Evolutionary conservation across 805 yeast genomes (phyloP).

Genomic region (Candida insectalens): DNA sequence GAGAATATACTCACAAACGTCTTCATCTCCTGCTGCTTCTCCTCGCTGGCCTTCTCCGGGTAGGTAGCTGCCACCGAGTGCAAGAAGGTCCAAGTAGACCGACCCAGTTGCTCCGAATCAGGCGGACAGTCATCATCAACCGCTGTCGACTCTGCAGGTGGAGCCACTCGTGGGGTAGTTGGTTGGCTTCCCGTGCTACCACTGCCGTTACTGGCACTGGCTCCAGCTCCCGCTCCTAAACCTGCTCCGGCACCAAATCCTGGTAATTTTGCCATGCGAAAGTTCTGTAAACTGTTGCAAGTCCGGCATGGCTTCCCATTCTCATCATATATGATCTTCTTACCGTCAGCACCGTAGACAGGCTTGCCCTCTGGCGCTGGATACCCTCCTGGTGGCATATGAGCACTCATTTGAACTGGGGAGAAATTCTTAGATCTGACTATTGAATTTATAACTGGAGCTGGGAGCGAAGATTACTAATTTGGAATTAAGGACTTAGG

Average conservation of each 20-base stretch:
- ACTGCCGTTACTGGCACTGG: slow-evolving; percentile 12
- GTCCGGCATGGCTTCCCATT: slow-evolving; percentile 95
- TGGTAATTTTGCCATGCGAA: slow-evolving; percentile 49
- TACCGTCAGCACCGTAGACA: slow-evolving; percentile 47
- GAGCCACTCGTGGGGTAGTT: slow-evolving; percentile 11
- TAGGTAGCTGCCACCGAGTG: slow-evolving; percentile 87
- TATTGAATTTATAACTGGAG: too few relatives aligned
- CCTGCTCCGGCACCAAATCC: slow-evolving; percentile 6
- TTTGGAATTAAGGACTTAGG: too few relatives aligned
- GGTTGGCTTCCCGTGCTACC: slow-evolving; percentile 7
- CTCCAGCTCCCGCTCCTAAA: neutral
- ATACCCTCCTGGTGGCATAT: neutral
- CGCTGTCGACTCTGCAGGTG: slow-evolving; percentile 15
- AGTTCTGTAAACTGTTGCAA: slow-evolving; percentile 76
- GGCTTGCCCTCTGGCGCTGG: slow-evolving; percentile 24
- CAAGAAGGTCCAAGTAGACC: slow-evolving; percentile 84
- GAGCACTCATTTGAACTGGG: too few relatives aligned
- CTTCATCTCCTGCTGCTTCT: slow-evolving; percentile 62
- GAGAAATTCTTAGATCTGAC: too few relatives aligned
- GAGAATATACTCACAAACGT: slow-evolving; percentile 65
- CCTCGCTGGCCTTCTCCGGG: slow-evolving; percentile 55
- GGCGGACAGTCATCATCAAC: slow-evolving; percentile 65
- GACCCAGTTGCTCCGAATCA: slow-evolving; percentile 72
- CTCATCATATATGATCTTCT: slow-evolving; percentile 67
- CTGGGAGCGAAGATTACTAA: too few relatives aligned